Conservation (phyloP, 176 grass and related monocot genomes). For the Juncus effusus region DNA sequence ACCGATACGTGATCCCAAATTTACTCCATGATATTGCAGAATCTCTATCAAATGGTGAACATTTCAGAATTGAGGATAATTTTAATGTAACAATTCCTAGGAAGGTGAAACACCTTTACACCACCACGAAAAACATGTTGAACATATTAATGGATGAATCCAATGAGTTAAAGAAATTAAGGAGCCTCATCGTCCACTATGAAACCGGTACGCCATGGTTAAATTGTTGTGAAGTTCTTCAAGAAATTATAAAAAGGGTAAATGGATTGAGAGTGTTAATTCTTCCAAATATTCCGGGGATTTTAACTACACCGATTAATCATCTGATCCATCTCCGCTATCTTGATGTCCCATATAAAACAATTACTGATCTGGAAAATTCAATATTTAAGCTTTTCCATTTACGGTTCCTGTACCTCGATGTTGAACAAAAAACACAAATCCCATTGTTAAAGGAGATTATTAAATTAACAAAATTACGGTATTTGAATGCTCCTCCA, state of each 20-base stretch:
- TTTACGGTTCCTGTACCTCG: constrained; percentile 24
- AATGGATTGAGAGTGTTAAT: constrained; percentile 33
- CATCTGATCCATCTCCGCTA: constrained; percentile 38
- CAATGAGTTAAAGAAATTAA: constrained; percentile 30
- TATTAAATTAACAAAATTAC: constrained; percentile 30
- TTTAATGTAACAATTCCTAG: constrained; percentile 10
- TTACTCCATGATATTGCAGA: constrained; percentile 49
- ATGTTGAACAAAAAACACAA: not conserved
- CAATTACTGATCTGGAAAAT: constrained; percentile 8
- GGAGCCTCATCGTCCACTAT: constrained; percentile 41
- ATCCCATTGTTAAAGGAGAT: constrained; percentile 19
- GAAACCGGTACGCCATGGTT: not conserved
- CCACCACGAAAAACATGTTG: constrained; percentile 28
- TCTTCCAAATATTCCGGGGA: constrained; percentile 17
- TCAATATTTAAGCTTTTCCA: constrained; percentile 41
- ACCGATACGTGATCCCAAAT: constrained; percentile 39
- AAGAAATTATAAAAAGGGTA: not conserved
- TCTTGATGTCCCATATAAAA: constrained; percentile 15
- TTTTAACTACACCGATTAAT: constrained; percentile 24
- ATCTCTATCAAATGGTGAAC: constrained; percentile 34
- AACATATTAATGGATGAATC: not conserved
- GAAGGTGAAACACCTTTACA: constrained; percentile 40
- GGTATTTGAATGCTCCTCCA: constrained; percentile 17
- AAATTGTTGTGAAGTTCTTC: constrained; percentile 27
- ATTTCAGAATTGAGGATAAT: constrained; percentile 40